Conservation (phyloP, 1,139 yeast genomes). For the Pichia sp. region DNA sequence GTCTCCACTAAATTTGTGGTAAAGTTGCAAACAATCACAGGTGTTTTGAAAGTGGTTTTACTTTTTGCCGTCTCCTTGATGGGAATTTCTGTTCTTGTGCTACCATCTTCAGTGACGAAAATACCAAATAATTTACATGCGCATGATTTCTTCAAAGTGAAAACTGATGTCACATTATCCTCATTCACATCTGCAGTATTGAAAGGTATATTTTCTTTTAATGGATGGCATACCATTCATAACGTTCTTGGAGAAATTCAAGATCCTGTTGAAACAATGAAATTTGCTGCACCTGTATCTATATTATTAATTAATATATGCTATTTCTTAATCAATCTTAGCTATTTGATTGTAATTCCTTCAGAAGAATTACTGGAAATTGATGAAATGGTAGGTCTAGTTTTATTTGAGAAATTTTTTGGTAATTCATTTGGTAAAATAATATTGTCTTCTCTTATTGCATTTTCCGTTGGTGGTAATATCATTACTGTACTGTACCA, state of each 20-base stretch:
- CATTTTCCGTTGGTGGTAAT: constrained; percentile 55
- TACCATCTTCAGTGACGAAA: constrained; percentile 35
- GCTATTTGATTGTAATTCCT: constrained; percentile 51
- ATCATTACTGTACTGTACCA: constrained; percentile 54
- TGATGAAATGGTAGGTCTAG: constrained; percentile 49
- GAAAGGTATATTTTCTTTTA: constrained; percentile 47
- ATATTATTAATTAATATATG: constrained; percentile 39
- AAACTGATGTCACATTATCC: constrained; percentile 33
- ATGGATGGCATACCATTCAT: constrained; percentile 58
- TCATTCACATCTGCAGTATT: constrained; percentile 45
- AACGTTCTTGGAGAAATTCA: constrained; percentile 51
- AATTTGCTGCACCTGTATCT: constrained; percentile 50
- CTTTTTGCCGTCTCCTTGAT: constrained; percentile 40
- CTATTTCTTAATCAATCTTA: constrained; percentile 43
- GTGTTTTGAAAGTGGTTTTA: constrained; percentile 42
- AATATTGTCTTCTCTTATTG: constrained; percentile 45
- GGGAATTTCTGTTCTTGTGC: constrained; percentile 40
- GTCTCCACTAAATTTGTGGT: constrained; percentile 46
- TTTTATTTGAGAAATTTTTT: constrained; percentile 47
- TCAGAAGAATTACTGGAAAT: constrained; percentile 39
- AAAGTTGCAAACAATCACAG: constrained; percentile 43
- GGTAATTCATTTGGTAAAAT: constrained; percentile 44
- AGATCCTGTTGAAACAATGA: constrained; percentile 47
- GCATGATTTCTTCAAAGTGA: constrained; percentile 24
- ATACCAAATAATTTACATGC: constrained; percentile 27